Conservation (phyloP, 2,329 filamentous ascomycete genomes). For the Colletotrichum sp. region DNA sequence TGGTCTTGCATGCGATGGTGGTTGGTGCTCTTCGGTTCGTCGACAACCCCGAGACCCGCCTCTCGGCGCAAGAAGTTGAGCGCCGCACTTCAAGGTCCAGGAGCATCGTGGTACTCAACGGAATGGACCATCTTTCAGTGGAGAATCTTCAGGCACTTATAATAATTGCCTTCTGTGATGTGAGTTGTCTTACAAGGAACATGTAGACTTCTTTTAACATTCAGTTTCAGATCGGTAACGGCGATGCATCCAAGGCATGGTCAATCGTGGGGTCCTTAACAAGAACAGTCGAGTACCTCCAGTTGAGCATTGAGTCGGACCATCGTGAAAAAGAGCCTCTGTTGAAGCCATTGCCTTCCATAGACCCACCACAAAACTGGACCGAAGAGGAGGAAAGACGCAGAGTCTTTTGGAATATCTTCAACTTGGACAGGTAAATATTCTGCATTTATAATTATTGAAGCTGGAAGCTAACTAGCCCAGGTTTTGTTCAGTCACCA, state of each 20-base stretch:
- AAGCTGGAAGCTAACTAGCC: background rate
- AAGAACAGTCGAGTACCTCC: conserved; percentile 23
- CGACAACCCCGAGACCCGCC: conserved; percentile 26
- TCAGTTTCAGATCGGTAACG: conserved; percentile 16
- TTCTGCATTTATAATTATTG: rapidly evolving
- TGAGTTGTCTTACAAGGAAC: conserved; percentile 15
- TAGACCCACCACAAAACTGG: conserved; percentile 33
- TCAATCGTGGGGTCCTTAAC: conserved; percentile 23
- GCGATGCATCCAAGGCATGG: conserved; percentile 23
- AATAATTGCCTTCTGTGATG: conserved; percentile 42
- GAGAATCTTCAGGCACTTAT: conserved; percentile 41
- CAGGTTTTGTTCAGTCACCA: conserved; percentile 29
- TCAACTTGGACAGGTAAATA: conserved; percentile 33
- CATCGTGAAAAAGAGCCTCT: conserved; percentile 17
- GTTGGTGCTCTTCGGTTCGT: conserved; percentile 31
- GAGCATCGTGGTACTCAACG: conserved; percentile 31
- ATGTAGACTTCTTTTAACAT: background rate
- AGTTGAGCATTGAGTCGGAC: conserved; percentile 24
- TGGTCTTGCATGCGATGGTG: conserved; percentile 41
- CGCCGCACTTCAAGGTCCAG: conserved; percentile 16
- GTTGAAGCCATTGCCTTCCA: conserved; percentile 29
- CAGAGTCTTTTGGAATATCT: conserved; percentile 38
- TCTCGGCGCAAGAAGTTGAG: conserved; percentile 23
- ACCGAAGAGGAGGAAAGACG: conserved; percentile 35
- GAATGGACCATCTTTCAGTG: conserved; percentile 38